These are phyloP conservation scores for Lumnitzera racemosa DNA, from an alignment of 345 rosid species.

Conservation along the genomic window DNA sequence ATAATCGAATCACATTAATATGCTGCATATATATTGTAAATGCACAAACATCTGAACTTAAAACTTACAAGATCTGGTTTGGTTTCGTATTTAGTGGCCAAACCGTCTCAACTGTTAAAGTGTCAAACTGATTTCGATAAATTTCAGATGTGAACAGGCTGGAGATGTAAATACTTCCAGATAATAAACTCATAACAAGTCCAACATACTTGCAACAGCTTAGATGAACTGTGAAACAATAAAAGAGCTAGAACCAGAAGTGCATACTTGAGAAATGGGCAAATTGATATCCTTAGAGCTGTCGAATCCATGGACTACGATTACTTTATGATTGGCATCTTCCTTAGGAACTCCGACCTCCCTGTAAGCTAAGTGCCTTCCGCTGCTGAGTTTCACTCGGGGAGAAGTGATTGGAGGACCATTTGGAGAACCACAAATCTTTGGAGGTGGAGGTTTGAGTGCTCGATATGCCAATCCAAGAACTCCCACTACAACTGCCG, in stretches of 20 bases:
- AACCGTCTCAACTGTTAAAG: no score
- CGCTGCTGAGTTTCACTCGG: slow-evolving; percentile 63
- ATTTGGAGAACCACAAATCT: slow-evolving; percentile 57
- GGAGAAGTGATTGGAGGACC: slow-evolving; percentile 71
- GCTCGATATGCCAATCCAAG: slow-evolving; percentile 47
- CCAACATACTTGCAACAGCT: no score
- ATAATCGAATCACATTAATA: no score
- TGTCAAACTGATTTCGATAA: no score
- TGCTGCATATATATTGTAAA: no score
- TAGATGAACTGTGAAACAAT: no score
- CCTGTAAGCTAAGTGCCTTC: slow-evolving; percentile 74
- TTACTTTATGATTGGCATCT: slow-evolving; percentile 46
- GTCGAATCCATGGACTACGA: slow-evolving; percentile 60
- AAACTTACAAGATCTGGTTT: no score
- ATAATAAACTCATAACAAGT: no score
- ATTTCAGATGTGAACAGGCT: no score
- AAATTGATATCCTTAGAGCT: slow-evolving; percentile 52
- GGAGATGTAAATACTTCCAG: no score
- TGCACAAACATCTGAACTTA: no score
- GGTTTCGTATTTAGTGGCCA: no score
- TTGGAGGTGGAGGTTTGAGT: slow-evolving; percentile 59
- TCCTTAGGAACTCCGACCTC: slow-evolving; percentile 61
- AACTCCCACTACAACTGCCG: slow-evolving; percentile 41
- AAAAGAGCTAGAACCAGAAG: slow-evolving; percentile 1
- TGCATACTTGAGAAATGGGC: slow-evolving; percentile 46